Evolutionary conservation across 2,329 filamentous ascomycete species (phyloP), one percentile per base, ranked within the genome.

Genomic region (Fusarium agapanthi): DNA sequence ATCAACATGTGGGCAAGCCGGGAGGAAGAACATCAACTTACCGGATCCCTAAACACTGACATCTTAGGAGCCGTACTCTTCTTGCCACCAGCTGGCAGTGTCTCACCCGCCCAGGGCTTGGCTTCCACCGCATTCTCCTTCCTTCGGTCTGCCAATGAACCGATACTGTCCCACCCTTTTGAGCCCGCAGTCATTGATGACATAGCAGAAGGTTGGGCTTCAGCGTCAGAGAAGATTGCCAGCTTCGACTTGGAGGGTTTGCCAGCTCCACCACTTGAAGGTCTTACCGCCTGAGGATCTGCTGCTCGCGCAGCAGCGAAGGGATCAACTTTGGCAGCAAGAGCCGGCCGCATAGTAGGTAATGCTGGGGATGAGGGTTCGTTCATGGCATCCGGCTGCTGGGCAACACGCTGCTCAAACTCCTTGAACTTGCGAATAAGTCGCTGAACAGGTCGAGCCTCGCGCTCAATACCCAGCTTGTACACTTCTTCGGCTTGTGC

Each of bases 401-500:
- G 88, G n/a, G 91, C 90, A 22, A 83, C 90, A 69, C 96, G 88
- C 75, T 92, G 88, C 83, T 97, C 92, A 76, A 99, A 99, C 80
- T 98, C 95, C 76, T 90, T 91, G 82, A 95, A 98, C 83, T 98
- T 98, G 79, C 96, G 92, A 63, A 95, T 80, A 72, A 99, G 84
- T 48, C 96, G 89, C 79, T 95, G 92, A 1, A 89, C 88, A 5
- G 96, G 96, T 41, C 93, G 88, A 7, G 96, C 96, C 76, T 97
- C 95, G 45, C 91, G 91, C 81, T 98, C 93, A 60, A 99, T 92
- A 5, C 96, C 96, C 73, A 97, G 86, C 76, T 92, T 91, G 81
- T 97, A 98, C 2, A 99, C 93, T 81, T 99, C 96, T 76, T 97
- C 95, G 2, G 96, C 95, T 81, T 99, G 96, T 28, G 87, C 88